phyloP scores from a whole-genome alignment of 2,329 filamentous ascomycete genomes.

The Triangularia setosa region DNA sequence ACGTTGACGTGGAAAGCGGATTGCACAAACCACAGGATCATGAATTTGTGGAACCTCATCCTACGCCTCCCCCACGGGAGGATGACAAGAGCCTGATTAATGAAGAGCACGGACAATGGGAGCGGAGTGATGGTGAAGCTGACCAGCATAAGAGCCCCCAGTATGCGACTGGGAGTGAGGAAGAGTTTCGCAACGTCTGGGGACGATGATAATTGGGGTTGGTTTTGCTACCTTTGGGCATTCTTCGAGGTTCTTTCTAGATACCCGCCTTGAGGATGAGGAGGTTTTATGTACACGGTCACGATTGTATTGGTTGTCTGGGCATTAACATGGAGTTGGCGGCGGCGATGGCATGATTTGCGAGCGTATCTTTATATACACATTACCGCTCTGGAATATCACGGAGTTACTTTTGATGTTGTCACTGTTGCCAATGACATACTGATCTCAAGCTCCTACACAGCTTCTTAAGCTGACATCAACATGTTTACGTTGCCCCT shows the following conservation, averaged over 20 bases:
- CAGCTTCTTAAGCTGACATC: background rate
- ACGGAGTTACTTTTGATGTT: background rate
- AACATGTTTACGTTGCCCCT: background rate
- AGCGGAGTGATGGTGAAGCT: background rate
- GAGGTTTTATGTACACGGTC: background rate
- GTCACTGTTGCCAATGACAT: too few species aligned
- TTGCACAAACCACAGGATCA: slow-evolving; percentile 22
- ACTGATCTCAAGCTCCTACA: background rate
- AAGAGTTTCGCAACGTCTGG: slow-evolving; percentile 28
- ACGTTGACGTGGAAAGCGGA: slow-evolving; percentile 24
- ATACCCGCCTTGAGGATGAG: background rate
- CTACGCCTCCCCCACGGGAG: background rate
- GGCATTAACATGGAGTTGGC: slow-evolving; percentile 6
- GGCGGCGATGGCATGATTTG: background rate
- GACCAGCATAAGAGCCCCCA: slow-evolving; percentile 6
- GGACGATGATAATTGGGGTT: slow-evolving; percentile 19
- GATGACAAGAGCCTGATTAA: background rate
- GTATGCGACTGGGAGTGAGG: slow-evolving; percentile 22
- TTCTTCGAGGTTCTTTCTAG: background rate
- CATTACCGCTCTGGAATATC: background rate
- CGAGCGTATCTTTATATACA: background rate
- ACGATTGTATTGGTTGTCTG: background rate
- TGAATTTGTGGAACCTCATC: background rate
- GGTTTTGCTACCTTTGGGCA: background rate
- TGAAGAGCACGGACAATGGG: slow-evolving; percentile 17